A percentile compares a stretch with the other conserved stretches of the same genome.
Conservation (phyloP, 2,329 filamentous ascomycete genomes). For the Fusarium verrucosum region DNA sequence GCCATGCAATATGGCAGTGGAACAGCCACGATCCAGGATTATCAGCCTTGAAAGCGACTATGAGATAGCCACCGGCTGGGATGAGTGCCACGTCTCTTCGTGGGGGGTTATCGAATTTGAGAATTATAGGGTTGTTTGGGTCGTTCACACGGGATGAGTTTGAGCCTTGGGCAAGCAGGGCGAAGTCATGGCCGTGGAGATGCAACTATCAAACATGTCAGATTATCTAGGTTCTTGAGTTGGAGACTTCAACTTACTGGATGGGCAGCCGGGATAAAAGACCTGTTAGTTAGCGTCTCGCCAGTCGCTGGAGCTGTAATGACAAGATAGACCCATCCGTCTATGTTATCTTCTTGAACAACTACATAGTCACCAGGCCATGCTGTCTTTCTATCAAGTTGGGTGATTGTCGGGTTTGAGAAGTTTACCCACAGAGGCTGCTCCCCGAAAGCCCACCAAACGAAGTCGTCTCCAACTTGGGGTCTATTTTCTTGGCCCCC, state of each 20-base stretch:
- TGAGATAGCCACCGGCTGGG: slow-evolving; percentile 13
- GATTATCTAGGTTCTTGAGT: accelerated
- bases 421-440: slow-evolving; percentile 30
- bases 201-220: background rate
- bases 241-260: slow-evolving; percentile 2
- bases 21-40: slow-evolving; percentile 26
- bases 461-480: background rate
- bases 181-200: slow-evolving; percentile 27
- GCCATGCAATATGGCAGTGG: slow-evolving; percentile 27
- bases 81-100: slow-evolving; percentile 17
- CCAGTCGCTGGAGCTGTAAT: slow-evolving; percentile 6
- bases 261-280: slow-evolving; percentile 7
- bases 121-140: background rate
- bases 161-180: slow-evolving; percentile 13
- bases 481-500: background rate
- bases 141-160: background rate
- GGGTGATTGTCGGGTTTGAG: slow-evolving; percentile 13
- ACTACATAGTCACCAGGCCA: background rate
- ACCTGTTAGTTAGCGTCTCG: background rate
- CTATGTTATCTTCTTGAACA: slow-evolving; percentile 3
- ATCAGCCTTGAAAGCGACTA: slow-evolving; percentile 17
- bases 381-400: background rate
- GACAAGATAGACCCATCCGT: slow-evolving; percentile 19
- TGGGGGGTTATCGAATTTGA: slow-evolving; percentile 23
- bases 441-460: slow-evolving; percentile 10